phyloP scores from a whole-genome alignment of 805 yeast genomes.

The Suhomyces emberorum region DNA sequence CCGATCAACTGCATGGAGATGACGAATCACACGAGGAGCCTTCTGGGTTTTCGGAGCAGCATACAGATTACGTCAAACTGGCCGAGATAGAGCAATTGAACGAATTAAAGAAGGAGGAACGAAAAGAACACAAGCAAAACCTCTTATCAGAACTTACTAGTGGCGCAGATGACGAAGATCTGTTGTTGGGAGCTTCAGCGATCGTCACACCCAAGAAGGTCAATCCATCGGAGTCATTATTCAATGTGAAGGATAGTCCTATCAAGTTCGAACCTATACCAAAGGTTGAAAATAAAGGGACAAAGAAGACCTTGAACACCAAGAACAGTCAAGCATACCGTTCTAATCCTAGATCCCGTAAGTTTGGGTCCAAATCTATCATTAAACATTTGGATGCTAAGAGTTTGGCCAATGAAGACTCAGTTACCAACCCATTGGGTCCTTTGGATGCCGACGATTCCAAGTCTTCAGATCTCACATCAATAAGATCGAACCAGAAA shows the following conservation, averaged over 20 bases:
- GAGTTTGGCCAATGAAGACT: slow-evolving; percentile 1
- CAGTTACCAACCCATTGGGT: slow-evolving; percentile 19
- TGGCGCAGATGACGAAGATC: slow-evolving; percentile 21
- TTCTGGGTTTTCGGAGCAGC: not conserved
- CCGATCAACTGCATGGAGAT: slow-evolving; percentile 11
- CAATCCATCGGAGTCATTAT: slow-evolving; percentile 25
- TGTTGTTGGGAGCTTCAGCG: slow-evolving; percentile 2
- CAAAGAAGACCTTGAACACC: slow-evolving; percentile 12
- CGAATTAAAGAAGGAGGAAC: slow-evolving; percentile 35
- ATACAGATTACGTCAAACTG: slow-evolving; percentile 9
- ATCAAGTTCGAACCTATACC: slow-evolving; percentile 14
- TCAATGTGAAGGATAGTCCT: slow-evolving; percentile 33
- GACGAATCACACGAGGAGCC: slow-evolving; percentile 6
- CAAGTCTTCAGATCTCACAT: slow-evolving; percentile 13
- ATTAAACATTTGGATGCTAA: slow-evolving; percentile 24
- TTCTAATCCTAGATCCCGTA: slow-evolving; percentile 28
- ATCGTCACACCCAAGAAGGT: slow-evolving; percentile 13
- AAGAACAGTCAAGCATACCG: slow-evolving; percentile 28
- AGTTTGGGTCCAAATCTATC: slow-evolving; percentile 26
- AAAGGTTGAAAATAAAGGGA: not conserved
- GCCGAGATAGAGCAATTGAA: slow-evolving; percentile 18
- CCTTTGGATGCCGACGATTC: slow-evolving; percentile 23
- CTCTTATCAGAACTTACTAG: slow-evolving; percentile 45
- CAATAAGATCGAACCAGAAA: slow-evolving; percentile 18
- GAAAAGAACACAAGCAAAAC: slow-evolving; percentile 25